Conservation (phyloP, 352 stramenopile genomes). For the Globisporangium apiculatum region DNA sequence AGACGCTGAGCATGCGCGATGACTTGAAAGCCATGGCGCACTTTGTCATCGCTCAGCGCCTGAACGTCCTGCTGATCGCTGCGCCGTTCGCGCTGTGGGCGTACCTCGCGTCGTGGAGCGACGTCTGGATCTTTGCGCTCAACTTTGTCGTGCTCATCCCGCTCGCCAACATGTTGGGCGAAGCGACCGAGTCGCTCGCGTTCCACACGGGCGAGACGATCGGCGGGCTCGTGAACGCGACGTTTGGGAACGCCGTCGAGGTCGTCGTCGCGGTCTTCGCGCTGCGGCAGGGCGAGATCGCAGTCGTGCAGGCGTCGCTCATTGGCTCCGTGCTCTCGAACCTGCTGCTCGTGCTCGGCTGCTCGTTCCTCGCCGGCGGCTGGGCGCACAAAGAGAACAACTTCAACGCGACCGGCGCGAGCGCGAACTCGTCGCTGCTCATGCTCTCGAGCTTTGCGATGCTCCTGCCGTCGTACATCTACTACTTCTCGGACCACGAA, state of each 20-base stretch:
- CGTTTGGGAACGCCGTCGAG: constrained; percentile 97
- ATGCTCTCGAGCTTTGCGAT: constrained; percentile 92
- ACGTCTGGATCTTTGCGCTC: constrained; percentile 88
- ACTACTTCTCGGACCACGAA: constrained; percentile 78
- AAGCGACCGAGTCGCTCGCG: constrained; percentile 96
- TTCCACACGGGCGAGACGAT: constrained; percentile 96
- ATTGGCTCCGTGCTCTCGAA: constrained; percentile 98
- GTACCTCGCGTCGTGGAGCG: constrained; percentile 51
- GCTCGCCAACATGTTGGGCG: constrained; percentile 92
- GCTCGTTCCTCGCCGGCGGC: constrained; percentile 92
- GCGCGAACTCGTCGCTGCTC: constrained; percentile 92
- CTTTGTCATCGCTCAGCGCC: constrained; percentile 39
- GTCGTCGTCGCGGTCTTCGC: constrained; percentile 95
- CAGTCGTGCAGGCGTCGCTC: constrained; percentile 95
- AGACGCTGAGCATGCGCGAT: constrained; percentile 17
- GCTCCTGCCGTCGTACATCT: constrained; percentile 91
- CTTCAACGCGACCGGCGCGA: constrained; percentile 91
- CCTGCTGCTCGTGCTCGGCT: constrained; percentile 95
- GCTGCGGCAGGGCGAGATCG: constrained; percentile 90
- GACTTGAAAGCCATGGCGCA: constrained; percentile 37
- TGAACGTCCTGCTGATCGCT: constrained; percentile 65
- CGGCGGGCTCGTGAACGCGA: constrained; percentile 96
- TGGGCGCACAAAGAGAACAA: constrained; percentile 71
- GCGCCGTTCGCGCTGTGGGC: constrained; percentile 61
- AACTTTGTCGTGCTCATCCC: constrained; percentile 98